Evolutionary conservation across 1,284 basidiomycete genomes (phyloP), one percentile per base, ranked within the genome.

Genomic region (Cerioporus squamosus): DNA sequence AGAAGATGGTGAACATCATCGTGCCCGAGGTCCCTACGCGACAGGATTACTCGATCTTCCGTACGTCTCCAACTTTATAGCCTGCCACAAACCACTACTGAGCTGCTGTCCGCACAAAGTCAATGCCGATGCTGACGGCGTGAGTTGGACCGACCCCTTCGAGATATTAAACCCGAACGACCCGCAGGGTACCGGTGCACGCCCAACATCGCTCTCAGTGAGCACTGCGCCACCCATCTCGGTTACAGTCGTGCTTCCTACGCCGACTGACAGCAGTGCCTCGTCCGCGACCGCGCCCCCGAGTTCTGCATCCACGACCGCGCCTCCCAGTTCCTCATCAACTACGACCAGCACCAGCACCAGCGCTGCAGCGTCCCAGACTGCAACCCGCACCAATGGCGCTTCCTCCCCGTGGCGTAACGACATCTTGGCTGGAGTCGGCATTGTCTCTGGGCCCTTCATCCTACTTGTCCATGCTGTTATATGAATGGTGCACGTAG

Each of bases 211-310:
- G 10, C 24, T 43, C 17, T 24, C 40, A 20, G 49, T 51, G 12
- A 29, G 18, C 23, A 40, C 39, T n/a, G 49, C 49, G 4, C 49
- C 49, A 8, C 38, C 49, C 2, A 43, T 51, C 20, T 51, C 49
- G 20, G 49, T 51, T 23, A 51, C 49, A 52, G 40, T 44, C 43
- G 43, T 44, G 43, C 43, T 44, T 24, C 43, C 43, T 4, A 44
- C 43, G 43, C 18, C 43, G 22, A 22, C 43, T 10, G 22, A 44
- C 12, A 44, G 14, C 22, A 15, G 8, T 24, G 20, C 5, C 1
- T 44, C 43, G 5, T 24, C 43, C 3, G 12, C 43, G 43, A 26
- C 14, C 43, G 9, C 22, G 23, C 22, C 20, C 8, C 23, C 43
- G n/a, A 22, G 17, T 6, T 42, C n/a, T 43, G 42, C 42, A 9